These are phyloP conservation scores for Cryptomeria japonica DNA, from an alignment of 75 land plant genomes.

Conservation along the genomic window DNA sequence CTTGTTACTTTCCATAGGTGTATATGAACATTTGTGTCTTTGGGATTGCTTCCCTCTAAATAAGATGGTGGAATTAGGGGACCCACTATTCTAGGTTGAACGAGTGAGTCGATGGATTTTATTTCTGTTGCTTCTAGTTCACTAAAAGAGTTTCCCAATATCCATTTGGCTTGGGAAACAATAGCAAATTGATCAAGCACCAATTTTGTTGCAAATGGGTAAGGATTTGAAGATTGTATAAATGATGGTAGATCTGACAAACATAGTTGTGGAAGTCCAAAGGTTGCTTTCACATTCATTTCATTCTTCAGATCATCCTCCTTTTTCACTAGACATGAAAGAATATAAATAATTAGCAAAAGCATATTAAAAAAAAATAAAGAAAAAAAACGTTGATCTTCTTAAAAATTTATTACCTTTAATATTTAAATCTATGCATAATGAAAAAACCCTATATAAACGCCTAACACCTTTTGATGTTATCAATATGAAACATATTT, in stretches of 20 bases:
- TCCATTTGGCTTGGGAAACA: conserved; percentile 15
- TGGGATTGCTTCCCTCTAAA: neutral
- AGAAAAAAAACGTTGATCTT: too few species aligned
- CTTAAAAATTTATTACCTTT: too few species aligned
- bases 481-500: too few species aligned
- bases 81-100: conserved; percentile 18
- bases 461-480: too few species aligned
- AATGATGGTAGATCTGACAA: conserved; percentile 27
- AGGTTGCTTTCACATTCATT: conserved; percentile 1
- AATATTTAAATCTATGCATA: too few species aligned
- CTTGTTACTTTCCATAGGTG: conserved; percentile 25
- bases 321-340: neutral
- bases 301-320: neutral
- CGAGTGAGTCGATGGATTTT: conserved; percentile 14
- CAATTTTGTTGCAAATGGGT: neutral
- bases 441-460: too few species aligned
- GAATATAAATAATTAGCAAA: too few species aligned
- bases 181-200: neutral
- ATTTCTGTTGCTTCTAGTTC: conserved; percentile 27
- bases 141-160: conserved; percentile 21
- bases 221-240: conserved; percentile 15
- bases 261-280: conserved; percentile 19
- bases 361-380: too few species aligned
- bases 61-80: conserved; percentile 19
- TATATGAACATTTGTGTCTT: neutral